Base-by-base conservation (phyloP, 2,329 filamentous ascomycete genomes). In the Diaporthe sp. region DNA sequence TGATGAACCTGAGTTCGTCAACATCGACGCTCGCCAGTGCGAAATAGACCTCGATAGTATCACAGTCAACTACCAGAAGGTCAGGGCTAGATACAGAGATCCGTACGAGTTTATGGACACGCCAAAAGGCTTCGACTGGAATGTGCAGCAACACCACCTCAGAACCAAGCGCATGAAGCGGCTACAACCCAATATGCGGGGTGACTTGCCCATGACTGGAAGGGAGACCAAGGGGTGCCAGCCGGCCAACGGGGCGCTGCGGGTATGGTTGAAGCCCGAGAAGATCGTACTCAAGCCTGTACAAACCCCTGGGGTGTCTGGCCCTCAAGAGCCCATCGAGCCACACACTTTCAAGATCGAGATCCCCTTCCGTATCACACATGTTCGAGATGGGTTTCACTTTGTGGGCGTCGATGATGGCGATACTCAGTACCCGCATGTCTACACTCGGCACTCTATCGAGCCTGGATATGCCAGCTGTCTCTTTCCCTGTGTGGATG, bases 401-500 rank as follows among this genome's bases (percentile, higher is more conserved):
- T 99, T 98, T 84, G 94, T 97, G 22, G 96, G 97, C 5, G 90
- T 97, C 51, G 92, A 95, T 60, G 92, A 93, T 74, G 91, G 92
- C 70, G 96, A 98, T 82, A 88, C 88, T 74, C 91, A 96, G 77
- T 99, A 96, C 83, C 95, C 97, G 0, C 96, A 99, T 85, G 92
- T 94, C 67, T 99, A 98, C 83, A 98, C 96, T 0, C 93, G 93
- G 55, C 95, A 96, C 81, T 94, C 93, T 2, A 87, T 93, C 57
- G 93, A 94, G 77, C 92, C 95, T 0, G 95, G 96, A 42, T 93
- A 92, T 25, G 93, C 95, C 1, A 96, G 93, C 62, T 96, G 93
- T 79, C 91, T 98, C 37, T 99, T 99, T 80, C 97, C 97, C 0
- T 98, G 97, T 82, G 89, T 98, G 71, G 97, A 99, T 82, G 94